Percentiles rank a stretch among this genome's conserved stretches.
These are phyloP conservation scores for Acmispon strigosus DNA, from an alignment of 306 rosid genomes.

Conservation along the genomic window DNA sequence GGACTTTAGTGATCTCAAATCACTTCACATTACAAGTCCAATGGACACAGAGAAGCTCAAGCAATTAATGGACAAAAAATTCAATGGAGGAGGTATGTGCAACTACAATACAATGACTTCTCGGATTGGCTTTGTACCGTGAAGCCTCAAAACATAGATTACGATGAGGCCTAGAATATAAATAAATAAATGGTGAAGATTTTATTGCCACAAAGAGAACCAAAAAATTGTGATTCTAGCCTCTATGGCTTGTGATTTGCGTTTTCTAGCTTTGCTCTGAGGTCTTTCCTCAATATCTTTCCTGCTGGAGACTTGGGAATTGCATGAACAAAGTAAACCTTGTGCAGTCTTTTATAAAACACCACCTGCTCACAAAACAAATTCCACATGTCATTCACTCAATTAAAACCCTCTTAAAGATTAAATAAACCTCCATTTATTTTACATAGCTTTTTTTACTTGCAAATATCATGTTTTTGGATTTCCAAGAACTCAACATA, in stretches of 20 bases:
- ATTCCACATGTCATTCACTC: slow-evolving; percentile 5
- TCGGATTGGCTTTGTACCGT: background rate
- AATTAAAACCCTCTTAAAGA: background rate
- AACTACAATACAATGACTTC: background rate
- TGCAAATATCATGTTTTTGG: too few relatives aligned
- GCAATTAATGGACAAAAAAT: background rate
- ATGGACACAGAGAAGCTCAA: background rate
- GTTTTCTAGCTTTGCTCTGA: slow-evolving; percentile 63
- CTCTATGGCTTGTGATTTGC: slow-evolving; percentile 1
- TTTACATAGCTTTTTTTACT: background rate
- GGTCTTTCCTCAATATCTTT: slow-evolving; percentile 77
- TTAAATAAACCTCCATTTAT: background rate
- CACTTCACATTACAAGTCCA: slow-evolving; percentile 1
- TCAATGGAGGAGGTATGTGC: background rate
- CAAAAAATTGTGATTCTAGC: background rate
- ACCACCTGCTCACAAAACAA: slow-evolving; percentile 53
- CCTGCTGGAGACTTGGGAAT: slow-evolving; percentile 90
- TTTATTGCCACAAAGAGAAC: background rate
- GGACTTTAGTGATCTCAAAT: background rate
- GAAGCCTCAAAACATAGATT: background rate
- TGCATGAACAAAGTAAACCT: slow-evolving; percentile 60
- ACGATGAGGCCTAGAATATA: background rate
- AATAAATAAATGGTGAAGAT: slow-evolving; percentile 21
- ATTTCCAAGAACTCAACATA: too few relatives aligned
- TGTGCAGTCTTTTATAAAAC: slow-evolving; percentile 75